Evolutionary conservation across 2,329 filamentous ascomycete genomes (phyloP).

Genomic region (Endothia cerciana): DNA sequence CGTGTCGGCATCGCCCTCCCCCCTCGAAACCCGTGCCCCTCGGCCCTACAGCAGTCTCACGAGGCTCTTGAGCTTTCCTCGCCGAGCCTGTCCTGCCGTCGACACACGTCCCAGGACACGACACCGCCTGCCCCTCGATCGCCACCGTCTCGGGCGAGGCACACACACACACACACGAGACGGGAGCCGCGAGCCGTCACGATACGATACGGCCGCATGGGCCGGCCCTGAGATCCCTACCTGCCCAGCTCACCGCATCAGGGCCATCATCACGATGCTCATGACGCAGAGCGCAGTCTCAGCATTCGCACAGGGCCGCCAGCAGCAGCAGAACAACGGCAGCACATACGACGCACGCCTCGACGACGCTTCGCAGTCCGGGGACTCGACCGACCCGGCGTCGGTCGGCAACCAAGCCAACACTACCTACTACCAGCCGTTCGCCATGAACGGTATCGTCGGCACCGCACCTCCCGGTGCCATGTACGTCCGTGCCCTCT

Average conservation of each 20-base stretch:
- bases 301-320: slow-evolving; percentile 50
- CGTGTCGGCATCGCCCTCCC: neutral
- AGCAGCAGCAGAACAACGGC: slow-evolving; percentile 39
- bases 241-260: slow-evolving; percentile 5
- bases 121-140: slow-evolving; percentile 10
- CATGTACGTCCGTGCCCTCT: slow-evolving; percentile 93
- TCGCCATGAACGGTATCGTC: slow-evolving; percentile 63
- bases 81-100: neutral
- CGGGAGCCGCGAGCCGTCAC: neutral
- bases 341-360: slow-evolving; percentile 14
- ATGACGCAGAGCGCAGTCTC: slow-evolving; percentile 55
- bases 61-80: neutral
- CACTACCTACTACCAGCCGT: slow-evolving; percentile 35
- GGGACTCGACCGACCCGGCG: slow-evolving; percentile 25
- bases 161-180: no score
- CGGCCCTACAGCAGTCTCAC: slow-evolving; percentile 3
- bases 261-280: slow-evolving; percentile 51
- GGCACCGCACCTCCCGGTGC: slow-evolving; percentile 64
- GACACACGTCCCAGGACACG: neutral
- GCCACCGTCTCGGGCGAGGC: neutral
- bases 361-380: slow-evolving; percentile 30
- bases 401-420: slow-evolving; percentile 26
- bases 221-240: slow-evolving; percentile 6
- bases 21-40: neutral
- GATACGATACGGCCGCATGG: slow-evolving; percentile 23